Conservation (phyloP, 768 basidiomycete species). For the Pleurotus giganteus region DNA sequence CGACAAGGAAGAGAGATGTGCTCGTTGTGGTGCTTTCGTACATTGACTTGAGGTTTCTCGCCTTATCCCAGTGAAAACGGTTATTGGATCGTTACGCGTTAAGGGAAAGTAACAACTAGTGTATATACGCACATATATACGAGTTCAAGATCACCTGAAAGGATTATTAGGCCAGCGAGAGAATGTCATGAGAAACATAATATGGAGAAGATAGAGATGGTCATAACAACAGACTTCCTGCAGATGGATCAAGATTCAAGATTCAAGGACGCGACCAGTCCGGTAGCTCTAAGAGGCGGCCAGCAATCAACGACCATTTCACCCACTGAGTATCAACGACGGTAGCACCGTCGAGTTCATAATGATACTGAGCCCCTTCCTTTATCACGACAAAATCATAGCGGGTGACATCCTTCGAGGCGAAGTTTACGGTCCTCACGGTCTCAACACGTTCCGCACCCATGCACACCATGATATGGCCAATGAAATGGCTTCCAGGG, state of each 20-base stretch:
- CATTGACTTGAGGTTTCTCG: neutral
- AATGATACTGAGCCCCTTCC: constrained; percentile 34
- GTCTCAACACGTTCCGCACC: constrained; percentile 73
- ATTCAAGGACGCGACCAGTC: constrained; percentile 18
- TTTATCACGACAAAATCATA: constrained; percentile 69
- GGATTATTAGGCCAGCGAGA: neutral
- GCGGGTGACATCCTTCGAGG: constrained; percentile 28
- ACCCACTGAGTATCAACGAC: constrained; percentile 67
- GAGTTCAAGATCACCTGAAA: neutral
- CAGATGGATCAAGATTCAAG: too few species aligned
- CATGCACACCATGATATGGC: constrained; percentile 73
- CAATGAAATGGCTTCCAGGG: constrained; percentile 12
- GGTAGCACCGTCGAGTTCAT: constrained; percentile 27
- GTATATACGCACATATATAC: too few species aligned
- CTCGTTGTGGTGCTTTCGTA: neutral
- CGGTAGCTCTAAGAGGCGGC: constrained; percentile 43
- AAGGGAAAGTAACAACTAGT: too few species aligned
- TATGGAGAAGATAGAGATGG: neutral
- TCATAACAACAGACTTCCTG: neutral
- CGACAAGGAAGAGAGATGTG: neutral
- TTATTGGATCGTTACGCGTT: too few species aligned
- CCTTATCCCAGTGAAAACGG: too few species aligned
- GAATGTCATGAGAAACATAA: neutral
- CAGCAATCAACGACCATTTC: constrained; percentile 73
- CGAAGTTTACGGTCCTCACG: constrained; percentile 44